These are phyloP conservation scores for Protomyces gravidus DNA, from an alignment of 1,139 yeast genomes.

Conservation along the genomic window DNA sequence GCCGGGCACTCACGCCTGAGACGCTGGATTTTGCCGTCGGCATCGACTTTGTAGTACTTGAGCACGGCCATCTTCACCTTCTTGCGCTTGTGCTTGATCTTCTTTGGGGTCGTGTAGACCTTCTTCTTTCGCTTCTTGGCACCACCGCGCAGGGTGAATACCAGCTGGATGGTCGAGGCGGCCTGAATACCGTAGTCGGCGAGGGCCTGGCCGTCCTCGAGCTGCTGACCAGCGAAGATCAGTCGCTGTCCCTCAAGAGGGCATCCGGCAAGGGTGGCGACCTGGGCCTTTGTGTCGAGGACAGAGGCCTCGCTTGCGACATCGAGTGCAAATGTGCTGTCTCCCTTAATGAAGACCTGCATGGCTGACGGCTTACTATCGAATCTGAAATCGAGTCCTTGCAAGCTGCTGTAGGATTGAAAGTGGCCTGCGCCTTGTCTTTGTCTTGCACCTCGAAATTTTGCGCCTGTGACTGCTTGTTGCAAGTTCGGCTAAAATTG, in stretches of 20 bases:
- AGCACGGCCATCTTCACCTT: slow-evolving; percentile 98
- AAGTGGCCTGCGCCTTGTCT: background rate
- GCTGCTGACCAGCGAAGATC: slow-evolving; percentile 99
- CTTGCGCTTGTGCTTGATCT: slow-evolving; percentile 99
- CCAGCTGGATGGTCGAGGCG: slow-evolving; percentile 98
- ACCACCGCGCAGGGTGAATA: slow-evolving; percentile 99
- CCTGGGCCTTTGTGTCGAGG: slow-evolving; percentile 98
- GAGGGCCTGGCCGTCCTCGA: slow-evolving; percentile 92
- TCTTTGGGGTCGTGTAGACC: slow-evolving; percentile 99
- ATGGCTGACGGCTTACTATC: slow-evolving; percentile 35
- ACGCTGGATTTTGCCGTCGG: slow-evolving; percentile 97
- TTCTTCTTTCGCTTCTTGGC: slow-evolving; percentile 99
- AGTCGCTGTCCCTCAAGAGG: slow-evolving; percentile 99
- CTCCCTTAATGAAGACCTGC: slow-evolving; percentile 72
- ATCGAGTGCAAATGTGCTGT: slow-evolving; percentile 98
- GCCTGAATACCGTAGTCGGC: slow-evolving; percentile 99
- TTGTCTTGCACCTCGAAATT: background rate
- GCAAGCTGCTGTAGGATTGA: background rate
- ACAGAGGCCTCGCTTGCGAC: slow-evolving; percentile 92
- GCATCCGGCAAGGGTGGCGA: slow-evolving; percentile 98
- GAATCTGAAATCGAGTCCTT: background rate
- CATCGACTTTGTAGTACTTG: slow-evolving; percentile 98
- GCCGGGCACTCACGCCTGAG: slow-evolving; percentile 98
- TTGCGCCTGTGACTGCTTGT: background rate
- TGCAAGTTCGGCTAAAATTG: background rate